phyloP scores from a whole-genome alignment of 2,329 filamentous ascomycete species.

The Westerdykella aurantiaca region DNA sequence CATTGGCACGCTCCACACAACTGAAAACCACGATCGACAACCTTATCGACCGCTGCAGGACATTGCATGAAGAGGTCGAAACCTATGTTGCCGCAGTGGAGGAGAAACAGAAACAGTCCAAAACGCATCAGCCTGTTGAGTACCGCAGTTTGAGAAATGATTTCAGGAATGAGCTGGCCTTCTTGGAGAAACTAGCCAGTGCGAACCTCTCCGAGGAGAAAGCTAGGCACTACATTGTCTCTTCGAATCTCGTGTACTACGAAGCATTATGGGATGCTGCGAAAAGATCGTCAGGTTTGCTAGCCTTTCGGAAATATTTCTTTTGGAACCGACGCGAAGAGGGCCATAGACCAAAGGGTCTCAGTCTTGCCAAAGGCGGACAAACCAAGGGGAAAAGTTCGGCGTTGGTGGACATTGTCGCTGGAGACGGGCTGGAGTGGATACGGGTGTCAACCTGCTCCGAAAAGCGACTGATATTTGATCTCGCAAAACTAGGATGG shows the following conservation, averaged over 20 bases:
- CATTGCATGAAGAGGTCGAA: slow-evolving; percentile 39
- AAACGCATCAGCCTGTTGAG: slow-evolving; percentile 35
- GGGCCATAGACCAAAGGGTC: slow-evolving; percentile 17
- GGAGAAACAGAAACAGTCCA: slow-evolving; percentile 24
- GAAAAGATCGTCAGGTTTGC: slow-evolving; percentile 52
- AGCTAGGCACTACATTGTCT: slow-evolving; percentile 52
- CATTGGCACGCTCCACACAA: not conserved
- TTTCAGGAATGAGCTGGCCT: slow-evolving; percentile 32
- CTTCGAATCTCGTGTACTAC: slow-evolving; percentile 62
- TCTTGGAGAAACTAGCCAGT: slow-evolving; percentile 25
- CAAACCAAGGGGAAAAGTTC: slow-evolving; percentile 43
- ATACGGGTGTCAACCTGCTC: slow-evolving; percentile 63
- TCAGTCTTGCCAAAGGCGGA: slow-evolving; percentile 25
- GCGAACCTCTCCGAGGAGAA: slow-evolving; percentile 23
- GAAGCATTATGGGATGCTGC: slow-evolving; percentile 59
- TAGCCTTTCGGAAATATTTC: slow-evolving; percentile 46
- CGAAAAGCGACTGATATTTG: slow-evolving; percentile 58
- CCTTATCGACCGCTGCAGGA: slow-evolving; percentile 36
- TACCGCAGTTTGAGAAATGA: slow-evolving; percentile 28
- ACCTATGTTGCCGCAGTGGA: slow-evolving; percentile 34
- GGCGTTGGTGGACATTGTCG: slow-evolving; percentile 60
- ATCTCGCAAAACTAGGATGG: slow-evolving; percentile 64
- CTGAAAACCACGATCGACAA: slow-evolving; percentile 17
- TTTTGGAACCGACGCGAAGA: slow-evolving; percentile 29
- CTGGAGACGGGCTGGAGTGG: slow-evolving; percentile 59